Evolutionary conservation across 331 rosid species (phyloP).

Genomic region (Quercus tomentella): DNA sequence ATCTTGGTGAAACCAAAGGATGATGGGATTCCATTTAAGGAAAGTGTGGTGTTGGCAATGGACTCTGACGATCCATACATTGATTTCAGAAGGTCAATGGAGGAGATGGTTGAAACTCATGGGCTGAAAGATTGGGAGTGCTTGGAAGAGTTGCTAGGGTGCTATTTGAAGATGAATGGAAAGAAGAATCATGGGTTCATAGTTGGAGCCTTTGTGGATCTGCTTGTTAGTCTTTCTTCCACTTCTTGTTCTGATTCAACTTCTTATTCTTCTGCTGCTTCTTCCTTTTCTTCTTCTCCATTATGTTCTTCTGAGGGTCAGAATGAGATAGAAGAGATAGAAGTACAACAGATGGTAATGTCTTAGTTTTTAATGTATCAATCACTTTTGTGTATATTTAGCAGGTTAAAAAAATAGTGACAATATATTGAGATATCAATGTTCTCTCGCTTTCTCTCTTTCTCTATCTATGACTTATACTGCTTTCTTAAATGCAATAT

Average conservation of each 20-base stretch:
- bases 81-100: conserved; percentile 78
- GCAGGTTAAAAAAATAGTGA: conserved; percentile 18
- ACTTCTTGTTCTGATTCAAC: conserved; percentile 23
- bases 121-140: conserved; percentile 76
- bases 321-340: conserved; percentile 28
- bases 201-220: conserved; percentile 75
- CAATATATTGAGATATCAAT: not conserved
- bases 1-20: conserved; percentile 49
- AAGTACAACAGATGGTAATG: conserved; percentile 1
- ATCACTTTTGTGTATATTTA: conserved; percentile 11
- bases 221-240: conserved; percentile 33
- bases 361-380: conserved; percentile 4
- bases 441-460: not conserved
- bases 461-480: not conserved
- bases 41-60: conserved; percentile 57
- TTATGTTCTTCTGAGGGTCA: not conserved
- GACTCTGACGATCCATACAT: conserved; percentile 68
- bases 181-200: conserved; percentile 67
- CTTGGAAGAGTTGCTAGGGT: conserved; percentile 60
- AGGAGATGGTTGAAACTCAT: conserved; percentile 78
- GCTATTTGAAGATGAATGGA: conserved; percentile 64
- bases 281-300: conserved; percentile 40
- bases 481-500: not conserved
- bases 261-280: conserved; percentile 29
- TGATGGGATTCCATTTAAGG: conserved; percentile 33